Evolutionary conservation across 2,329 filamentous ascomycete genomes (phyloP), one percentile per base, ranked within the genome.

Genomic region (Dissoconium aciculare): DNA sequence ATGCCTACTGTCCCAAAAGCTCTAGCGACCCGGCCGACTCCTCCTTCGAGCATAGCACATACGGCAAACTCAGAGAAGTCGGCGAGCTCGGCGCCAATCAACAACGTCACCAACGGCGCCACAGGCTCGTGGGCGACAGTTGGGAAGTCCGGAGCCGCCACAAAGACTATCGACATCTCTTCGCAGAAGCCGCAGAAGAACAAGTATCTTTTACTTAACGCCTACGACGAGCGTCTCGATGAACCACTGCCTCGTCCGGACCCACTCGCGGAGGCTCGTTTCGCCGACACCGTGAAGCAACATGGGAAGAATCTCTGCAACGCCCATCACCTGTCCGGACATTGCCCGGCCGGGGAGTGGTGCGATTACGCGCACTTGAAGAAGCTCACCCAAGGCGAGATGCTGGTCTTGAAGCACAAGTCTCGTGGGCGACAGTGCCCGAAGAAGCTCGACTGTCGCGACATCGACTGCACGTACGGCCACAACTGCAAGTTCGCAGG

Each of bases 311-410:
- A 58, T 19, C 43, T 45, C 26, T 58, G 56, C 44, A 58, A 58
- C 39, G 45, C 45, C 25, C 53, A 47, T 27, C 52, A 58, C 31
- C 42, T 59, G 10, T 35, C 32, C 4, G 56, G 55, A 2, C 43
- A 54, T 16, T 63, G 60, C 33, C 36, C 43, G 4, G 49, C 54
- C n/a, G 56, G 53, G 5, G 45, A 51, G 8, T 55, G 56, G 31
- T 63, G 60, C 40, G 46, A 50, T 19, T 63, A 60, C 36, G 43
- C 52, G 30, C 60, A 63, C 36, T 55, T 55, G 21, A 53, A 56
- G 19, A 53, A 49, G 13, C 43, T 63, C 12, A 46, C 41, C 1
- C 38, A 45, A 2, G 52, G 45, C 4, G 59, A 62, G 34, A 36
- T 51, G 26, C 49, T 54, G 11, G 57, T 58, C 4, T 41, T 64